Percentiles rank a stretch among this genome's conserved stretches.
These are phyloP conservation scores for Xylaria polymorpha DNA, from an alignment of 2,329 filamentous ascomycete species.

Conservation along the genomic window DNA sequence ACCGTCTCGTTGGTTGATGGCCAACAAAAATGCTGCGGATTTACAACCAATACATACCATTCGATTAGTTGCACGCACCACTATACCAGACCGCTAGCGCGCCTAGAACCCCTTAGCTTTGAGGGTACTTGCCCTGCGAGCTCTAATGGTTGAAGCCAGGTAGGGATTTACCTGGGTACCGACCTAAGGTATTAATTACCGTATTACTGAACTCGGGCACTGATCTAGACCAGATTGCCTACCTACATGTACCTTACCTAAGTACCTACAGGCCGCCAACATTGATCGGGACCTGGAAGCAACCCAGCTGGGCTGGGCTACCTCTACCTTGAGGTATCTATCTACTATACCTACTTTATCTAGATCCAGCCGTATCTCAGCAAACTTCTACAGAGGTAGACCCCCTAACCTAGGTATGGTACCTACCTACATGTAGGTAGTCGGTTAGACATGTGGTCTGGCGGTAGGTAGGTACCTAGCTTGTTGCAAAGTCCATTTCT, in stretches of 20 bases:
- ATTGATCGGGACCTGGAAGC: no score
- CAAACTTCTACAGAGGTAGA: not conserved
- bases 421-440: no score
- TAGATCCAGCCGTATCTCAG: conserved; percentile 1
- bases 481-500: not conserved
- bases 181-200: not conserved
- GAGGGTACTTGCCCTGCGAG: not conserved
- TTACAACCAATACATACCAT: conserved; percentile 21
- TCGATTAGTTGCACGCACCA: conserved; percentile 24
- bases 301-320: no score
- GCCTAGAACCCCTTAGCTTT: not conserved
- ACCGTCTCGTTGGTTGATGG: conserved; percentile 25
- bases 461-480: not conserved
- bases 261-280: no score
- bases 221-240: not conserved
- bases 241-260: no score
- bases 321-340: no score
- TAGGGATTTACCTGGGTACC: not conserved
- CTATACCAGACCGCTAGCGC: conserved; percentile 16
- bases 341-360: no score
- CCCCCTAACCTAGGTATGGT: no score
- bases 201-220: no score
- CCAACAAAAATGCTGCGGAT: conserved; percentile 12
- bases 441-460: not conserved
- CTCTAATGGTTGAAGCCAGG: not conserved